Percentiles rank a stretch among this genome's conserved stretches.
These are phyloP conservation scores for Amphirosellinia nigrospora DNA, from an alignment of 495 filamentous ascomycete genomes.

Conservation along the genomic window DNA sequence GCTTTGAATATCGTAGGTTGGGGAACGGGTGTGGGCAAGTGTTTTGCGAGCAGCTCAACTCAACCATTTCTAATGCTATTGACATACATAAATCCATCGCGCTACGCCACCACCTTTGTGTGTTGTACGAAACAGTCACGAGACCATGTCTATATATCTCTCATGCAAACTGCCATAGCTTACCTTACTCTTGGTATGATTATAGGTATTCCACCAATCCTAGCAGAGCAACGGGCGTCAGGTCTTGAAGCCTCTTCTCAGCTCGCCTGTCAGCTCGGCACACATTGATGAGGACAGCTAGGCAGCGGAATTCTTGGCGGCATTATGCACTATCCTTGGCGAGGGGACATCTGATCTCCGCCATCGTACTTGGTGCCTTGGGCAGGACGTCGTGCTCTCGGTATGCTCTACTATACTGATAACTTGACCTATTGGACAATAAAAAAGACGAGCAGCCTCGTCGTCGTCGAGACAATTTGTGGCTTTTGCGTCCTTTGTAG, in stretches of 20 bases:
- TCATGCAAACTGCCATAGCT: not conserved
- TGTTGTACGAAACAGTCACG: slow-evolving; percentile 11
- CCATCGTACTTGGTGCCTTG: not conserved
- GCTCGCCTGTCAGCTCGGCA: slow-evolving; percentile 20
- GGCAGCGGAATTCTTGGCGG: slow-evolving; percentile 18
- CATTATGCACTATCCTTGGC: slow-evolving; percentile 21
- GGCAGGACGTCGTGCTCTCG: not conserved
- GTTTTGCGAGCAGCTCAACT: not conserved
- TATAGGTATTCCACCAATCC: not conserved
- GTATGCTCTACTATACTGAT: not conserved
- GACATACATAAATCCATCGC: not conserved
- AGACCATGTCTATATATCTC: slow-evolving; percentile 10
- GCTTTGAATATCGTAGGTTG: not conserved
- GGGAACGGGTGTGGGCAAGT: not conserved
- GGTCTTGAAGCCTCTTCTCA: slow-evolving; percentile 25
- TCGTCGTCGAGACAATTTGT: not conserved
- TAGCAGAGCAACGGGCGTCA: slow-evolving; percentile 1
- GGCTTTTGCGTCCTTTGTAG: not conserved
- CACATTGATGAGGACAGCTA: slow-evolving; percentile 13
- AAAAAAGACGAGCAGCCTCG: not conserved
- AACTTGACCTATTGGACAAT: not conserved
- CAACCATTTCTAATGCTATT: not conserved
- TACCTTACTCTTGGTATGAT: not conserved
- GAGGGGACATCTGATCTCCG: not conserved
- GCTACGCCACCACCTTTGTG: not conserved